Evolutionary conservation across 768 basidiomycete genomes (phyloP).

Genomic region (Serendipita vermifera): DNA sequence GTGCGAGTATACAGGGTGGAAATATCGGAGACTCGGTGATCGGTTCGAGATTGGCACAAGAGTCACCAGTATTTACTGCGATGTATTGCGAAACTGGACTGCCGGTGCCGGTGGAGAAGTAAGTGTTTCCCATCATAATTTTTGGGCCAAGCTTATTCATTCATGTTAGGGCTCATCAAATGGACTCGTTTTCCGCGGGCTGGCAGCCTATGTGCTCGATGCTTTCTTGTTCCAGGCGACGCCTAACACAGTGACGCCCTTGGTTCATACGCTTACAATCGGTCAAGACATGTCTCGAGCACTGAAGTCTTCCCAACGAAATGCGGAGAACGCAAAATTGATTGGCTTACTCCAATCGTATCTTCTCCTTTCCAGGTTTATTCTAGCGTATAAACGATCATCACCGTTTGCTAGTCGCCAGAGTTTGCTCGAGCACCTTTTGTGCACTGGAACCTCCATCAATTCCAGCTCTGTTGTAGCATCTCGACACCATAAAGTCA

Average conservation of each 20-base stretch:
- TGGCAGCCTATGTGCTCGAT: slow-evolving; percentile 37
- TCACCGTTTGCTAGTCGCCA: slow-evolving; percentile 23
- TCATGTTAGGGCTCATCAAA: neutral
- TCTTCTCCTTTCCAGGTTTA: slow-evolving; percentile 44
- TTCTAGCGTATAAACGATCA: slow-evolving; percentile 52
- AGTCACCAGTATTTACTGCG: slow-evolving; percentile 51
- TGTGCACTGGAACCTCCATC: slow-evolving; percentile 50
- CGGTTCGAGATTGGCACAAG: slow-evolving; percentile 70
- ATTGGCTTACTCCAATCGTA: slow-evolving; percentile 57
- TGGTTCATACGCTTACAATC: slow-evolving; percentile 55
- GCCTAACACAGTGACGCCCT: slow-evolving; percentile 66
- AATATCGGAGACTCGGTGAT: slow-evolving; percentile 67
- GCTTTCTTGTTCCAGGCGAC: slow-evolving; percentile 62
- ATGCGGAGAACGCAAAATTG: slow-evolving; percentile 54
- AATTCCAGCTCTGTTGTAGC: slow-evolving; percentile 32
- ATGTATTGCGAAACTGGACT: slow-evolving; percentile 45
- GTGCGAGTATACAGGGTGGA: slow-evolving; percentile 77
- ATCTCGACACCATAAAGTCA: slow-evolving; percentile 36
- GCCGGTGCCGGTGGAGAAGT: neutral
- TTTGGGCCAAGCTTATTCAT: neutral
- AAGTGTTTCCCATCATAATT: slow-evolving; percentile 16
- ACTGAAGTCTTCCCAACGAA: slow-evolving; percentile 49
- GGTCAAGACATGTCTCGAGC: slow-evolving; percentile 45
- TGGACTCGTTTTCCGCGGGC: neutral
- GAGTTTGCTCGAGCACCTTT: slow-evolving; percentile 61